Evolutionary conservation across 1,284 basidiomycete species (phyloP).

Genomic region (Fomitopsis schrenkii): DNA sequence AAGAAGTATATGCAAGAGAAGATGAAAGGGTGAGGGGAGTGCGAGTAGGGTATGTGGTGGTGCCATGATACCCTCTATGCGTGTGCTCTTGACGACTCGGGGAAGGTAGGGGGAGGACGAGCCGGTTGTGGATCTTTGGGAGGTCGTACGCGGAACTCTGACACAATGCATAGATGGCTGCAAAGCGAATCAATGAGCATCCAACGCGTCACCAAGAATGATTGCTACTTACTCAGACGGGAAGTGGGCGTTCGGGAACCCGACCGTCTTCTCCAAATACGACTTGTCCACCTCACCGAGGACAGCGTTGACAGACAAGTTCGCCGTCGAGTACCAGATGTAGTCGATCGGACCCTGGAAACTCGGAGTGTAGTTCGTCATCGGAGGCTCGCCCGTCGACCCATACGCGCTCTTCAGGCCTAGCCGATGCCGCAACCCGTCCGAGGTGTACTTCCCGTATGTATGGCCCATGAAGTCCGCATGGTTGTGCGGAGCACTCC

Average conservation of each 20-base stretch:
- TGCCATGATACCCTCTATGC: slow-evolving; percentile 23
- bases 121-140: slow-evolving; percentile 41
- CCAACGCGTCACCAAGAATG: slow-evolving; percentile 12
- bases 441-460: slow-evolving; percentile 92
- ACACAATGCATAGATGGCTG: slow-evolving; percentile 64
- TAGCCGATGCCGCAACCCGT: slow-evolving; percentile 80
- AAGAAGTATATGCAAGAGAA: slow-evolving; percentile 18
- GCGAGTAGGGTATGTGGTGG: slow-evolving; percentile 15
- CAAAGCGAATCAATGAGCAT: slow-evolving; percentile 13
- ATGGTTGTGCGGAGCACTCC: slow-evolving; percentile 71
- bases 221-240: slow-evolving; percentile 80
- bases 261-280: slow-evolving; percentile 90
- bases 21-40: slow-evolving; percentile 7
- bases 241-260: slow-evolving; percentile 97
- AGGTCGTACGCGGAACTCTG: slow-evolving; percentile 74
- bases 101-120: slow-evolving; percentile 35
- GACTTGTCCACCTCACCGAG: slow-evolving; percentile 84
- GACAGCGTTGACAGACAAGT: slow-evolving; percentile 81
- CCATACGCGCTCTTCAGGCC: slow-evolving; percentile 85
- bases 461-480: slow-evolving; percentile 90
- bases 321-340: slow-evolving; percentile 85
- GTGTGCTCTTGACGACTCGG: slow-evolving; percentile 28
- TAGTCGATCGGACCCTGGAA: slow-evolving; percentile 90
- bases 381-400: slow-evolving; percentile 58
- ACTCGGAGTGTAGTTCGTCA: slow-evolving; percentile 91